Evolutionary conservation across 2,329 filamentous ascomycete species (phyloP).

Genomic region (Trichoderma asperellum): DNA sequence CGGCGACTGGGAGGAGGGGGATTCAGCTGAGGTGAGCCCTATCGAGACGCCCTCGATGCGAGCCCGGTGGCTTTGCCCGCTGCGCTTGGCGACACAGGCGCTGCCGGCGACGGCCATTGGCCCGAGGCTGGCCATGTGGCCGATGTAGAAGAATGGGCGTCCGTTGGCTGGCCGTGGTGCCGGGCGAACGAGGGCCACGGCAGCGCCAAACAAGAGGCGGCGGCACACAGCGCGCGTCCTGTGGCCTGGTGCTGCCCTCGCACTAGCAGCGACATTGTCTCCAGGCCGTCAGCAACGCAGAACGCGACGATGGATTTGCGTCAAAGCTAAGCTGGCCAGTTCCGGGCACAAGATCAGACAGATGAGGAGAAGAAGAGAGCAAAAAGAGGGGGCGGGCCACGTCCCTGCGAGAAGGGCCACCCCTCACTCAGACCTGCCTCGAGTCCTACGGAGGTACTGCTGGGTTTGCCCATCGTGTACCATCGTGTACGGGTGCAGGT

Average conservation of each 20-base stretch:
- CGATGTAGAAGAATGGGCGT: background rate
- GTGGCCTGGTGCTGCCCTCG: background rate
- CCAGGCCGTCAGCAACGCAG: background rate
- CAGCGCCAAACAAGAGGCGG: background rate
- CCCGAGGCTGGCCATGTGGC: constrained; percentile 23
- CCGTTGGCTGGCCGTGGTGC: too few species aligned
- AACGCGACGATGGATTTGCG: background rate
- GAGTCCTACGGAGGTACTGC: background rate
- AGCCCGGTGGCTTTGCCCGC: constrained; percentile 35
- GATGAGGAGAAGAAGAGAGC: background rate
- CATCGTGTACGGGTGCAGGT: background rate
- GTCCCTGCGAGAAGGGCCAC: background rate
- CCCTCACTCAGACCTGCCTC: background rate
- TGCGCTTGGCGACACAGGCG: constrained; percentile 31
- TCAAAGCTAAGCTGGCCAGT: constrained; percentile 5
- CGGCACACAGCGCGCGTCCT: background rate
- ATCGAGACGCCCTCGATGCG: constrained; percentile 32
- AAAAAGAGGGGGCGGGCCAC: constrained; percentile 21
- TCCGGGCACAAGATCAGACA: constrained; percentile 21
- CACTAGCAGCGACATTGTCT: constrained; percentile 6
- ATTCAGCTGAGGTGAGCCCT: constrained; percentile 47
- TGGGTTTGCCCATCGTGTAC: background rate
- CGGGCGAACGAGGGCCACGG: too few species aligned
- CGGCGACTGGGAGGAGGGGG: background rate
- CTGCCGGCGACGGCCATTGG: constrained; percentile 36